phyloP scores from a whole-genome alignment of 805 yeast species.

The Blastobotrys attinorum region DNA sequence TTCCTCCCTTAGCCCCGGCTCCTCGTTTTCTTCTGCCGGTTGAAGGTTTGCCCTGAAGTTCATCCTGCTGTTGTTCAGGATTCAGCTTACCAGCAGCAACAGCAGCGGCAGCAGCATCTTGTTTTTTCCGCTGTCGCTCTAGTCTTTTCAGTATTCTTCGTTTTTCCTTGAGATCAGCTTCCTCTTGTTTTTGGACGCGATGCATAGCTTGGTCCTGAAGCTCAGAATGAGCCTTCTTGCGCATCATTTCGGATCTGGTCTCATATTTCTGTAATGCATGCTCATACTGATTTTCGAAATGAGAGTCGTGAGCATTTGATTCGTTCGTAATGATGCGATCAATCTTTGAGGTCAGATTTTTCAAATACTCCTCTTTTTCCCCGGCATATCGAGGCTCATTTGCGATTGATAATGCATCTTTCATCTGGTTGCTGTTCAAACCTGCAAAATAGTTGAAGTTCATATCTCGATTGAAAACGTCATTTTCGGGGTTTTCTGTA shows the following conservation, averaged over 20 bases:
- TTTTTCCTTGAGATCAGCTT: constrained; percentile 10
- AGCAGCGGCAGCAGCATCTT: constrained; percentile 41
- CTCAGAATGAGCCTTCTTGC: constrained; percentile 10
- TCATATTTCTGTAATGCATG: constrained; percentile 2
- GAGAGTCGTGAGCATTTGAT: not conserved
- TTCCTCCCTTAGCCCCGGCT: no score
- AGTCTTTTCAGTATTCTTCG: constrained; percentile 8
- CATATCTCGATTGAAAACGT: constrained; percentile 7
- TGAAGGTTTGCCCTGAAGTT: constrained; percentile 2
- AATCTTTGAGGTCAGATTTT: constrained; percentile 6
- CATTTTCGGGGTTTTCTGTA: no score
- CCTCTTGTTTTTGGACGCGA: constrained; percentile 9
- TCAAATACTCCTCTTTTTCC: constrained; percentile 13
- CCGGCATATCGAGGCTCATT: constrained; percentile 8
- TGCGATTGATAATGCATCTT: constrained; percentile 5
- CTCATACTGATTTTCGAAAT: constrained; percentile 1
- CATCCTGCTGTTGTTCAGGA: not conserved
- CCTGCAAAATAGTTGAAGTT: constrained; percentile 1
- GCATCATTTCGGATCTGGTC: constrained; percentile 5
- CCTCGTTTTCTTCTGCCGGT: constrained; percentile 1
- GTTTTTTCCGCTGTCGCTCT: constrained; percentile 8
- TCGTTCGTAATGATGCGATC: constrained; percentile 7
- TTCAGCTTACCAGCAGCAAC: constrained; percentile 22
- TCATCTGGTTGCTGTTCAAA: not conserved
- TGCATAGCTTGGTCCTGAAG: constrained; percentile 11